Evolutionary conservation across 2,329 filamentous ascomycete species (phyloP).

Genomic region (Byssoonygena ceratinophila): DNA sequence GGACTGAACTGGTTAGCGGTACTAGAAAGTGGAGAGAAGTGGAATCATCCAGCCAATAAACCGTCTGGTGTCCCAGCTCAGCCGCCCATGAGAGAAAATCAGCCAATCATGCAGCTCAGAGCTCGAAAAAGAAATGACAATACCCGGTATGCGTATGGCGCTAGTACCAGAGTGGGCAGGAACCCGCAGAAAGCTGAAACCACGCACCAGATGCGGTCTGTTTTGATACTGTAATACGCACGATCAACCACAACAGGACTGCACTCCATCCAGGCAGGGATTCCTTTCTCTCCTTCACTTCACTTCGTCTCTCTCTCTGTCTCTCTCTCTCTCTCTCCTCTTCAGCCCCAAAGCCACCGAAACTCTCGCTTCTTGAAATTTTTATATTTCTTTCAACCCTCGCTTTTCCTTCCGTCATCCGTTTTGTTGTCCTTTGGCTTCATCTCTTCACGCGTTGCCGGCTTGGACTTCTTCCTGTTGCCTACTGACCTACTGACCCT

Average conservation of each 20-base stretch:
- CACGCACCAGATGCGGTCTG: background rate
- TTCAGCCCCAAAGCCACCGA: constrained; percentile 12
- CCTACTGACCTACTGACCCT: background rate
- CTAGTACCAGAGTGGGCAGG: background rate
- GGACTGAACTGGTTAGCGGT: no score
- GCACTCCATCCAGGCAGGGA: background rate
- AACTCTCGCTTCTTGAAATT: background rate
- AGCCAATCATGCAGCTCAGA: no score
- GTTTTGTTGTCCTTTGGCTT: background rate
- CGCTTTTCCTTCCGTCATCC: background rate
- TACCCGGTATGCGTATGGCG: no score
- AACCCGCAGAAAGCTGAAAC: background rate
- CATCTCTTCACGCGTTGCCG: background rate
- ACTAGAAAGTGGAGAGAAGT: no score
- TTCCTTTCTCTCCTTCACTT: background rate
- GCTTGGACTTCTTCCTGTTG: no score
- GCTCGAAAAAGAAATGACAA: no score
- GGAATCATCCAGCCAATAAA: no score
- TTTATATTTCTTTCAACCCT: background rate
- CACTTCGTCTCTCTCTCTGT: background rate
- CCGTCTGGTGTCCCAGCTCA: no score
- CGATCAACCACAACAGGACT: no score
- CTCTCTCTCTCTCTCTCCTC: constrained; percentile 10
- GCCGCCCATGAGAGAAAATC: no score
- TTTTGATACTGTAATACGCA: background rate